Percentiles rank a stretch among this genome's conserved stretches.
phyloP scores from a whole-genome alignment of 495 filamentous ascomycete genomes.

The Daldinia decipiens region DNA sequence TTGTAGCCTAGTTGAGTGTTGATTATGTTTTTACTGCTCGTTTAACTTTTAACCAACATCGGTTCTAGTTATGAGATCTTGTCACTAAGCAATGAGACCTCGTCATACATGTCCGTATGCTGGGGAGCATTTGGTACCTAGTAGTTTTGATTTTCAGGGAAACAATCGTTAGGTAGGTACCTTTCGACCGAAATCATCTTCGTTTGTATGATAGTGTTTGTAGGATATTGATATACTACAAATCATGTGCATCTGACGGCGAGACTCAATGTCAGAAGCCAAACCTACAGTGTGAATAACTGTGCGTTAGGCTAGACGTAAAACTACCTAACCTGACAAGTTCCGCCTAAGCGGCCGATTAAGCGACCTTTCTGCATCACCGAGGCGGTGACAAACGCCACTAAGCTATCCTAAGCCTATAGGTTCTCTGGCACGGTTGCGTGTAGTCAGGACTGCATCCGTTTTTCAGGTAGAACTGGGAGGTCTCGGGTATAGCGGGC shows the following conservation, averaged over 20 bases:
- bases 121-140: too few species aligned
- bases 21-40: not conserved
- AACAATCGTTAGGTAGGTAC: too few species aligned
- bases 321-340: not conserved
- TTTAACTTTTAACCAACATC: not conserved
- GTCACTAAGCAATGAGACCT: too few species aligned
- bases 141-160: too few species aligned
- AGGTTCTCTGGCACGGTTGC: not conserved
- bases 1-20: not conserved
- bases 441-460: not conserved
- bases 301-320: not conserved
- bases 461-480: not conserved
- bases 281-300: not conserved
- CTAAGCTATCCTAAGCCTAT: not conserved
- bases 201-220: too few species aligned
- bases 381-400: conserved; percentile 23
- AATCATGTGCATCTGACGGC: conserved; percentile 5
- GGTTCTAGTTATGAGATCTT: too few species aligned
- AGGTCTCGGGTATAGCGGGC: not conserved
- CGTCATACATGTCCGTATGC: too few species aligned
- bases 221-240: too few species aligned
- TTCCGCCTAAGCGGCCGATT: conserved; percentile 31
- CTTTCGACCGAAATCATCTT: too few species aligned
- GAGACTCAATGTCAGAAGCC: not conserved
- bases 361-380: conserved; percentile 21